Evolutionary conservation across 2,329 filamentous ascomycete species (phyloP), one percentile per base, ranked within the genome.

Genomic region (Penicillium sp.): DNA sequence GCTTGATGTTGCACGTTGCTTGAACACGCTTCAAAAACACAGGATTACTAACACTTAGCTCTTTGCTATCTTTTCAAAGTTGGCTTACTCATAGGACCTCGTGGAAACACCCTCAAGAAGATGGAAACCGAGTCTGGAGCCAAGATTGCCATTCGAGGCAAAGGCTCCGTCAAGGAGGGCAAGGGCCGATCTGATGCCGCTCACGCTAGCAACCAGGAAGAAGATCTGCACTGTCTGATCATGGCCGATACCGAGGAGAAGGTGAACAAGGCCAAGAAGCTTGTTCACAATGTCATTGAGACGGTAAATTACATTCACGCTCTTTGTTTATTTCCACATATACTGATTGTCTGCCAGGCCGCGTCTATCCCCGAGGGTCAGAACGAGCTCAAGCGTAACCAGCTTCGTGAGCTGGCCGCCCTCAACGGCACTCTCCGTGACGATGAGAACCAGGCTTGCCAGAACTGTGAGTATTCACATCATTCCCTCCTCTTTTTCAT

Each of bases 191-290:
- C 95, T 82, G 95, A 99, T 79, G 95, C 95, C 72, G 95, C 95
- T 82, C 95, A 99, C 80, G 92, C 94, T 78, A 98, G 95, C 86
- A 99, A 99, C 84, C 95, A 99, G 85, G 95, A 99, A 83, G 95
- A 99, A 81, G 95, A 99, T 77, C 85, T 99, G 59, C 95, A 99
- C 81, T 99, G 95, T 80, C 83, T 99, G 76, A 98, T 99, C 81
- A 99, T 99, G 95, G 95, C 95, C 73, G 95, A 99, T 74, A 98
- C 94, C 39, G 96, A 99, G 82, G 95, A 99, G 64, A 99, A 99
- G 82, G 93, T 99, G 76, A 96, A 96, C 83, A 99, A 98, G 81
- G 95, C 95, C 67, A 99, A 98, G 84, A 92, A 96, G 80, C 81
- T 98, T 63, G 96, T 99, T 65, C 94, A 99, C 80, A 97, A 98